These are phyloP conservation scores for Gonapodya prolifera DNA, from an alignment of 192 early-diverging fungal species.

Conservation along the genomic window DNA sequence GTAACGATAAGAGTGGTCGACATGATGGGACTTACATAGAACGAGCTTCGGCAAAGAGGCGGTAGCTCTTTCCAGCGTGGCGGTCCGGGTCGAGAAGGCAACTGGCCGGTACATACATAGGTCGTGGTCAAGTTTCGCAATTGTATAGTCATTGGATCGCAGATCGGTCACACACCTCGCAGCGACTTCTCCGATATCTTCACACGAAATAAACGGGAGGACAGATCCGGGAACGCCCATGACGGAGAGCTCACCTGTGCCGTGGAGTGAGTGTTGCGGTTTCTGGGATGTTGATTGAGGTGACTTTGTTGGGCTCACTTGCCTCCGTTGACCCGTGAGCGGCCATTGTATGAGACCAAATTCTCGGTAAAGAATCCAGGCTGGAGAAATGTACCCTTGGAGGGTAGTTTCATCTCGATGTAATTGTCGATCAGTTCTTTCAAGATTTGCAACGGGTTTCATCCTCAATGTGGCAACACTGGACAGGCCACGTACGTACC, in stretches of 20 bases:
- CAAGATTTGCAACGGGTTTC: background rate
- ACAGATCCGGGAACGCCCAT: background rate
- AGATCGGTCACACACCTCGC: background rate
- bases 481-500: background rate
- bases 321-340: background rate
- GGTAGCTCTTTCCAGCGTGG: background rate
- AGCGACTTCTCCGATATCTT: conserved; percentile 3
- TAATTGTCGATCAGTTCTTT: background rate
- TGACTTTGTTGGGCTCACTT: background rate
- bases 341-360: background rate
- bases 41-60: background rate
- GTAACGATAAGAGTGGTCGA: too few relatives aligned
- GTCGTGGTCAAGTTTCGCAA: background rate
- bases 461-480: background rate
- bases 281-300: too few relatives aligned
- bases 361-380: conserved; percentile 2
- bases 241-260: background rate
- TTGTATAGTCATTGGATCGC: too few relatives aligned
- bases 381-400: background rate
- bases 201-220: background rate
- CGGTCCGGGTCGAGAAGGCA: background rate
- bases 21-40: background rate
- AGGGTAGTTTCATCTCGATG: background rate
- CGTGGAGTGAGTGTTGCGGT: too few relatives aligned
- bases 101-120: background rate